A percentile compares a stretch with the other conserved stretches of the same genome.
Conservation (phyloP, 805 yeast genomes). For the Candida yuanshanica region DNA sequence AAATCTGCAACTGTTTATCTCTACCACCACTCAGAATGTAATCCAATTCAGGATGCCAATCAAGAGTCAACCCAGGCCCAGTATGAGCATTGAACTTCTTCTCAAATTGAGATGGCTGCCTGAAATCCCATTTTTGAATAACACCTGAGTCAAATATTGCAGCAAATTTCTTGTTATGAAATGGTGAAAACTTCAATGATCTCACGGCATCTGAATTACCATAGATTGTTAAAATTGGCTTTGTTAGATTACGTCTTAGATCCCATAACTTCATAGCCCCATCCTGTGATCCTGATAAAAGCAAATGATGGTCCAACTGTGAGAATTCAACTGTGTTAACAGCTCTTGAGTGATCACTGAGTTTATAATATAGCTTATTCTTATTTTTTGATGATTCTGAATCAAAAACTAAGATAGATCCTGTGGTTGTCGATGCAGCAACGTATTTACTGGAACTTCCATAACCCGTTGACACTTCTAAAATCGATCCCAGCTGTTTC, state of each 20-base stretch:
- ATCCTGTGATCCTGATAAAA: constrained; percentile 71
- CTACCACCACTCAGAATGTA: constrained; percentile 89
- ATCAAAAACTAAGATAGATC: constrained; percentile 35
- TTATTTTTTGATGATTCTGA: constrained; percentile 24
- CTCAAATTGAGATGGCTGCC: constrained; percentile 60
- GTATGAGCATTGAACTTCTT: constrained; percentile 80
- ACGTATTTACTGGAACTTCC: constrained; percentile 32
- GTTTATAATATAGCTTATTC: constrained; percentile 25
- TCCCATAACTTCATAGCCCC: constrained; percentile 79
- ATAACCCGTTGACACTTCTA: constrained; percentile 40
- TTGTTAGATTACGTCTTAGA: constrained; percentile 40
- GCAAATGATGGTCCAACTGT: constrained; percentile 30
- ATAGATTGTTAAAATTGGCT: constrained; percentile 44
- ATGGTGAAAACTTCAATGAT: constrained; percentile 49
- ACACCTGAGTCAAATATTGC: constrained; percentile 88
- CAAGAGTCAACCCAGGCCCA: constrained; percentile 83
- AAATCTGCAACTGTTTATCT: constrained; percentile 74
- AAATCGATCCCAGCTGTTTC: constrained; percentile 33
- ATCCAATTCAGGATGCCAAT: constrained; percentile 83
- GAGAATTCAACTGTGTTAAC: constrained; percentile 40
- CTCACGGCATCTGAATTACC: constrained; percentile 70
- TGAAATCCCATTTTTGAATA: constrained; percentile 80
- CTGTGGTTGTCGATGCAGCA: constrained; percentile 43
- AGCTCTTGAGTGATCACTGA: constrained; percentile 40
- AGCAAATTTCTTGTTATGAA: constrained; percentile 52